Percentiles rank a stretch among this genome's conserved stretches.
Evolutionary conservation across 2,329 filamentous ascomycete genomes (phyloP).

Genomic region (Apiospora rasikravindrae): DNA sequence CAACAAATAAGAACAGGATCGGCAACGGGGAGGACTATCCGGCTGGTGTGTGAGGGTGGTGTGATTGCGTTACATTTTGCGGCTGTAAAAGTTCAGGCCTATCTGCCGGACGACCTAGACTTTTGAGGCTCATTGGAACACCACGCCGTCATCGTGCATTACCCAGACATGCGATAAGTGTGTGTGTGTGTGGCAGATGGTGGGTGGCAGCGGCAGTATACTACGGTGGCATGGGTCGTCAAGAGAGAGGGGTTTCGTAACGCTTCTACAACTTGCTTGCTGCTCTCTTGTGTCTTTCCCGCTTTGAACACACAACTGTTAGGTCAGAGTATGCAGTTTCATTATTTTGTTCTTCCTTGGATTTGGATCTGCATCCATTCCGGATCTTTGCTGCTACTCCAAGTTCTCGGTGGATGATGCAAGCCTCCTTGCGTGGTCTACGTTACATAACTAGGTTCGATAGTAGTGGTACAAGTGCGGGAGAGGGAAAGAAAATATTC

Average conservation of each 20-base stretch:
- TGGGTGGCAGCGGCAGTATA: background rate
- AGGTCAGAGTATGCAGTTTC: background rate
- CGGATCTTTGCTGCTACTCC: background rate
- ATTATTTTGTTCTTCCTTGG: conserved; percentile 6
- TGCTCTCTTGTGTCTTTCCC: background rate
- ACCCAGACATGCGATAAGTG: background rate
- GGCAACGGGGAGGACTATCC: background rate
- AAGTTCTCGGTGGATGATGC: background rate
- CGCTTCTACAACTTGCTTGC: background rate
- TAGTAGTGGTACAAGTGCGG: background rate
- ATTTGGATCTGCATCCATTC: conserved; percentile 12
- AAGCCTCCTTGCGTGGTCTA: conserved; percentile 1
- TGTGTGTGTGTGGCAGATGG: background rate
- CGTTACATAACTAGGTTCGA: conserved; percentile 11
- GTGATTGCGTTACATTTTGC: conserved; percentile 8
- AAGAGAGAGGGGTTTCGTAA: background rate
- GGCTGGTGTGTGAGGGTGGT: background rate
- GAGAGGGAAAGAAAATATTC: background rate
- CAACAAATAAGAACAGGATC: background rate
- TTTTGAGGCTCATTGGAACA: conserved; percentile 14
- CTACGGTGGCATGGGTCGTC: background rate
- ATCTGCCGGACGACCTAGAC: conserved; percentile 2
- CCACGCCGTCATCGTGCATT: conserved; percentile 10
- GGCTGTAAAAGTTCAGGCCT: background rate
- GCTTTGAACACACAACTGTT: background rate